phyloP scores from a whole-genome alignment of 1,284 basidiomycete genomes.

The Cutaneotrichosporon spelunceum region DNA sequence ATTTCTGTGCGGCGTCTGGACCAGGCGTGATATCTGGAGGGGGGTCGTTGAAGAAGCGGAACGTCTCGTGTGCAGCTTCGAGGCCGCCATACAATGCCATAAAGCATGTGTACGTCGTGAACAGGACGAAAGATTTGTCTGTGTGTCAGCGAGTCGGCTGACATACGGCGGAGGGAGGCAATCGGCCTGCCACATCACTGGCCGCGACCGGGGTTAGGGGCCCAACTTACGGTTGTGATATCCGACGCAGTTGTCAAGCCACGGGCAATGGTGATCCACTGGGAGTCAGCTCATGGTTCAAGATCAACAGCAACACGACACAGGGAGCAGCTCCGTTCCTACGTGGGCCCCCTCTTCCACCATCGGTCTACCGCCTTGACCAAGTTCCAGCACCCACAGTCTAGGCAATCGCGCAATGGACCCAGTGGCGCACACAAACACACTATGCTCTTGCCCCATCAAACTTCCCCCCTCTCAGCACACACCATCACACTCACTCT shows the following conservation, averaged over 20 bases:
- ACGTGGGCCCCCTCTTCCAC: too few relatives aligned
- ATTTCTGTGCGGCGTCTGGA: conserved; percentile 1
- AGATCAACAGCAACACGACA: neutral
- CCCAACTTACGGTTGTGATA: conserved; percentile 62
- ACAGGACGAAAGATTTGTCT: conserved; percentile 77
- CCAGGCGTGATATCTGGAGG: conserved; percentile 10
- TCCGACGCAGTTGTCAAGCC: conserved; percentile 80
- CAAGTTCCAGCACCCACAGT: too few relatives aligned
- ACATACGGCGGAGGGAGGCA: too few relatives aligned
- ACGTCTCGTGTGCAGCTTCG: conserved; percentile 61
- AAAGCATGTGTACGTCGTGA: conserved; percentile 65
- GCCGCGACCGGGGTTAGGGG: too few relatives aligned
- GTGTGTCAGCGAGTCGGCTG: conserved; percentile 15
- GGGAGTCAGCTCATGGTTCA: conserved; percentile 13
- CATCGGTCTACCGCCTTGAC: too few relatives aligned
- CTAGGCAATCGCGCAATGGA: too few relatives aligned
- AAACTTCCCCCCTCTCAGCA: too few relatives aligned
- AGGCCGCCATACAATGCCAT: conserved; percentile 63
- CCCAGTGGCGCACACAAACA: neutral
- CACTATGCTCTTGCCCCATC: too few relatives aligned
- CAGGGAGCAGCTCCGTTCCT: conserved; percentile 28
- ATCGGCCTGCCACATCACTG: too few relatives aligned
- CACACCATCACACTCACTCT: conserved; percentile 62
- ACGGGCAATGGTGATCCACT: conserved; percentile 80
- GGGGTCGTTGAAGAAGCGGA: conserved; percentile 63